These are phyloP conservation scores for Hanseniaspora meyeri DNA, from an alignment of 805 yeast genomes.

Conservation along the genomic window DNA sequence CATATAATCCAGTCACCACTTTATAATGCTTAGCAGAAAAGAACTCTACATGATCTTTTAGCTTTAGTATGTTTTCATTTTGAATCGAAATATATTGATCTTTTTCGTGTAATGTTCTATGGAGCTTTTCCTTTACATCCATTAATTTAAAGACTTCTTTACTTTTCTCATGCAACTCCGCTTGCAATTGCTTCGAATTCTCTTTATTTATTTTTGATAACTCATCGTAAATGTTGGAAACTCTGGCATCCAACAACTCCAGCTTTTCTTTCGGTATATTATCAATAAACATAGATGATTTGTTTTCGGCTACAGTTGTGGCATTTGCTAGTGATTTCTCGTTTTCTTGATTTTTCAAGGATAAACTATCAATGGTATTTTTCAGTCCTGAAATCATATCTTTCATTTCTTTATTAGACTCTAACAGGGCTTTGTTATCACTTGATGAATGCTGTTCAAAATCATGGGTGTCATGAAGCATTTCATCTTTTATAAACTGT, in stretches of 20 bases:
- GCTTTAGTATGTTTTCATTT: background rate
- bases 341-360: background rate
- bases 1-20: background rate
- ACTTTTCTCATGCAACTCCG: background rate
- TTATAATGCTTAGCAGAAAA: background rate
- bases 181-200: background rate
- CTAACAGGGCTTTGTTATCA: background rate
- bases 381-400: background rate
- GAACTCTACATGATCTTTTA: background rate
- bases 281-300: background rate
- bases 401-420: background rate
- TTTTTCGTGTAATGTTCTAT: background rate
- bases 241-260: background rate
- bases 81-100: background rate
- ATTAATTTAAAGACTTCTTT: background rate
- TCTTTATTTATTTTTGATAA: background rate
- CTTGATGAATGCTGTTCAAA: background rate
- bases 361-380: background rate
- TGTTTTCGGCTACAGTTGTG: background rate
- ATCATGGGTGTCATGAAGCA: conserved; percentile 7
- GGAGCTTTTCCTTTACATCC: background rate
- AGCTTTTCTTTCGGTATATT: background rate
- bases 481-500: conserved; percentile 11
- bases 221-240: background rate
- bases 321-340: background rate